Percentiles rank a stretch among this genome's conserved stretches.
Evolutionary conservation across 139 green algal genomes (phyloP).

Genomic region (Medakamo hakoo): DNA sequence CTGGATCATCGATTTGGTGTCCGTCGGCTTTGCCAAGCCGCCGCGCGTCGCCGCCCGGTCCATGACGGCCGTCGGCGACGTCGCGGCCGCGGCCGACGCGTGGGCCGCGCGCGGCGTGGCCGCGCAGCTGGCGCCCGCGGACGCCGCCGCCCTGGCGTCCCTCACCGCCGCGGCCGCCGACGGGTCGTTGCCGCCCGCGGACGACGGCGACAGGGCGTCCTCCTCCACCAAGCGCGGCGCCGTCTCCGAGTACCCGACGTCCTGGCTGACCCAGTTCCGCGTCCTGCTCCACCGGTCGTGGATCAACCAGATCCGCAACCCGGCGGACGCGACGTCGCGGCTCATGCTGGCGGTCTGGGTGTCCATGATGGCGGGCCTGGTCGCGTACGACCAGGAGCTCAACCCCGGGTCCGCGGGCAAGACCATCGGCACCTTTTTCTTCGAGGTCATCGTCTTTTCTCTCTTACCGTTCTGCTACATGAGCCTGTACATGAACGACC

Average conservation of each 20-base stretch:
- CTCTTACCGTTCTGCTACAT: conserved; percentile 44
- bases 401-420: conserved; percentile 2
- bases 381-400: conserved; percentile 31
- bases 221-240: neutral
- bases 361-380: conserved; percentile 32
- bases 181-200: too few relatives aligned
- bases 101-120: neutral
- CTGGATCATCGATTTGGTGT: conserved; percentile 47
- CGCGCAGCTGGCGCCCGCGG: neutral
- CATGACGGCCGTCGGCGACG: neutral
- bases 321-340: conserved; percentile 27
- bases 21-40: conserved; percentile 35
- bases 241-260: neutral
- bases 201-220: neutral
- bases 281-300: conserved; percentile 27
- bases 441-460: conserved; percentile 26
- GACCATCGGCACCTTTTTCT: conserved; percentile 20
- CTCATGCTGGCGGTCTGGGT: conserved; percentile 46
- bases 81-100: conserved; percentile 1
- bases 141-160: neutral
- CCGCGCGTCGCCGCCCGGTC: conserved; percentile 5
- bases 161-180: neutral
- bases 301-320: conserved; percentile 29
- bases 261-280: conserved; percentile 8
- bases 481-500: conserved; percentile 35